These are phyloP conservation scores for Trichoderma atrobrunneum DNA, from an alignment of 2,329 filamentous ascomycete genomes.

Conservation along the genomic window DNA sequence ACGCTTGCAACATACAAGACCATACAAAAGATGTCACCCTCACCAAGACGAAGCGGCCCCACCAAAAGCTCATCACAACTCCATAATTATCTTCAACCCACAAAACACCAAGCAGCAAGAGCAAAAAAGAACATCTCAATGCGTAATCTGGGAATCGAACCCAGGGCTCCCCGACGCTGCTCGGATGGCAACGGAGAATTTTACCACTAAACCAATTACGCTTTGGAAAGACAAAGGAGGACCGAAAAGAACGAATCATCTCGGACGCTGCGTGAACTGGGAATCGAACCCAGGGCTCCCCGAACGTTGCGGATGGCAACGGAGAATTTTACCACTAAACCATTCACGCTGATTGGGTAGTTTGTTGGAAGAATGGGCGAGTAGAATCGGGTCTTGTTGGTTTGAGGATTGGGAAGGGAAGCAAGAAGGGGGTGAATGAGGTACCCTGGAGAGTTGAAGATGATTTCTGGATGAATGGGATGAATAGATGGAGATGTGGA, in stretches of 20 bases:
- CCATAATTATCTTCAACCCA: not conserved
- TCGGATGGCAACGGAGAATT: constrained; percentile 32
- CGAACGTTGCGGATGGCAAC: constrained; percentile 21
- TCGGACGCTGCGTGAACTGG: constrained; percentile 22
- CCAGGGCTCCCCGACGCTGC: constrained; percentile 34
- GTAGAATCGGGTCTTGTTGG: not conserved
- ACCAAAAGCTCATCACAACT: not conserved
- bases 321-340: constrained; percentile 25
- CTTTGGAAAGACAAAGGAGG: no score
- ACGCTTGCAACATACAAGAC: not conserved
- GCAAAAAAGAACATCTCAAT: constrained; percentile 14
- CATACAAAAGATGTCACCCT: not conserved
- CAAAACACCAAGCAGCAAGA: not conserved
- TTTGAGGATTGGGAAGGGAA: not conserved
- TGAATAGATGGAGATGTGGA: no score
- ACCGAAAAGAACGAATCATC: not conserved
- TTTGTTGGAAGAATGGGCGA: not conserved
- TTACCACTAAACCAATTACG: constrained; percentile 33
- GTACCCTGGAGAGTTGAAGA: not conserved
- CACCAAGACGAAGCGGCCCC: not conserved
- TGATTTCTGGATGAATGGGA: not conserved
- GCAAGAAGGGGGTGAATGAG: not conserved
- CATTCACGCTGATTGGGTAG: constrained; percentile 18
- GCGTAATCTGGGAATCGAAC: constrained; percentile 36
- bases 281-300: constrained; percentile 24